Evolutionary conservation across 768 basidiomycete species (phyloP).

Genomic region (Mycena indigotica): DNA sequence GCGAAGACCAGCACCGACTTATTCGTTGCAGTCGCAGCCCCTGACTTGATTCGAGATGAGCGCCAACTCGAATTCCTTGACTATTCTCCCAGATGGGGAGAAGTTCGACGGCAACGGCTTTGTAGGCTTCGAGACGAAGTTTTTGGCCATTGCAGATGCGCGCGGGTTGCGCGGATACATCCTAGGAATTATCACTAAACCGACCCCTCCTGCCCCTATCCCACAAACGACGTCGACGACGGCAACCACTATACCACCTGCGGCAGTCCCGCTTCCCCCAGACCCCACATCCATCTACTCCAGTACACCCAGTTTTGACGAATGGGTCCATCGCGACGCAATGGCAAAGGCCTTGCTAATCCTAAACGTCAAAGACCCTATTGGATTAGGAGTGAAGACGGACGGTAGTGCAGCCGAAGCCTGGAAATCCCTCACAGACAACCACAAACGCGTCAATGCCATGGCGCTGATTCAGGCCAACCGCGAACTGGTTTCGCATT

Average conservation of each 20-base stretch:
- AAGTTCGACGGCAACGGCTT: background rate
- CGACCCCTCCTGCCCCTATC: background rate
- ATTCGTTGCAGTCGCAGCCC: background rate
- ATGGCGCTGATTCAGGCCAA: conserved; percentile 18
- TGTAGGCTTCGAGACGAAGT: background rate
- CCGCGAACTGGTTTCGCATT: conserved; percentile 8
- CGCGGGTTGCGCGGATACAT: conserved; percentile 6
- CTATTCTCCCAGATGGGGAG: conserved; percentile 3
- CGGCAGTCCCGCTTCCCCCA: background rate
- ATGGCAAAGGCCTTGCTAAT: conserved; percentile 21
- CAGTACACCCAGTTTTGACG: conserved; percentile 14
- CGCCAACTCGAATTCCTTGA: background rate
- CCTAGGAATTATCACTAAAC: background rate
- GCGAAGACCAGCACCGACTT: background rate
- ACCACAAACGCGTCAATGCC: conserved; percentile 14
- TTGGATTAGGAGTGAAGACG: conserved; percentile 21
- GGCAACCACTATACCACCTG: background rate
- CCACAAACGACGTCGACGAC: too few relatives aligned
- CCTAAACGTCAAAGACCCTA: conserved; percentile 27
- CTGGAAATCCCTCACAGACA: conserved; percentile 21
- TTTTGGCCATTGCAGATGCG: background rate
- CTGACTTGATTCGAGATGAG: background rate
- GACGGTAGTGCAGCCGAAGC: conserved; percentile 19
- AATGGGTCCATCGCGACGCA: conserved; percentile 26
- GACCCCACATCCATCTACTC: conserved; percentile 19